A percentile compares a stretch with the other conserved stretches of the same genome.
Evolutionary conservation across 495 filamentous ascomycete genomes (phyloP).

Genomic region (Neurospora intermedia): DNA sequence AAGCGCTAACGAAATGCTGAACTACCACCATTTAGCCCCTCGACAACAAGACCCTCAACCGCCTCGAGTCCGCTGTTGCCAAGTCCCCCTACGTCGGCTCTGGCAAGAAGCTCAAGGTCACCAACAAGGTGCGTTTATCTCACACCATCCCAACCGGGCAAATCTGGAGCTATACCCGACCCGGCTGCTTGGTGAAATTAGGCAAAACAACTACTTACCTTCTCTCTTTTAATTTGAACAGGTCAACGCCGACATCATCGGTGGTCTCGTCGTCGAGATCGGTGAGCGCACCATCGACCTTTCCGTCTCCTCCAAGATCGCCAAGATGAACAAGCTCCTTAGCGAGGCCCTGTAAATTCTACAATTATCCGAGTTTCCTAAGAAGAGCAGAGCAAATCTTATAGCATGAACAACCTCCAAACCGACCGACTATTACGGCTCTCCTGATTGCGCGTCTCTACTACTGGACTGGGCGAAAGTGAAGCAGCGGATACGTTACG

Average conservation of each 20-base stretch:
- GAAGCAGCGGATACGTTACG: not conserved
- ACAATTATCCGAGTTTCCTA: constrained; percentile 6
- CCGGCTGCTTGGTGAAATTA: not conserved
- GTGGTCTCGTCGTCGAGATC: constrained; percentile 90
- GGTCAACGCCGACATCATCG: constrained; percentile 90
- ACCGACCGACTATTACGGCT: not conserved
- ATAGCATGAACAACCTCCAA: not conserved
- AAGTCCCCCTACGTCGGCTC: constrained; percentile 82
- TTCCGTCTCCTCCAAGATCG: constrained; percentile 85
- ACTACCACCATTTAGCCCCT: constrained; percentile 49
- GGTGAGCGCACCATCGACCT: constrained; percentile 97
- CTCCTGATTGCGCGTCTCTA: not conserved
- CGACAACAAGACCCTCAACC: constrained; percentile 70
- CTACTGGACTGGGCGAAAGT: not conserved
- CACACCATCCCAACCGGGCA: not conserved
- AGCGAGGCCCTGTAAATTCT: constrained; percentile 82
- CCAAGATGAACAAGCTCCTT: constrained; percentile 98
- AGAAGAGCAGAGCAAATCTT: not conserved
- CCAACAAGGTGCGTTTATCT: constrained; percentile 60
- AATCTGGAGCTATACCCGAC: not conserved
- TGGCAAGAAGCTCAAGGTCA: constrained; percentile 96
- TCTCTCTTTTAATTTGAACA: constrained; percentile 21
- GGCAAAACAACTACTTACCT: not conserved
- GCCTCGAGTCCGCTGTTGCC: constrained; percentile 76
- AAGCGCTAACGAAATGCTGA: not conserved